Base-by-base conservation (phyloP, 2,329 filamentous ascomycete species). In the Claviceps africana region DNA sequence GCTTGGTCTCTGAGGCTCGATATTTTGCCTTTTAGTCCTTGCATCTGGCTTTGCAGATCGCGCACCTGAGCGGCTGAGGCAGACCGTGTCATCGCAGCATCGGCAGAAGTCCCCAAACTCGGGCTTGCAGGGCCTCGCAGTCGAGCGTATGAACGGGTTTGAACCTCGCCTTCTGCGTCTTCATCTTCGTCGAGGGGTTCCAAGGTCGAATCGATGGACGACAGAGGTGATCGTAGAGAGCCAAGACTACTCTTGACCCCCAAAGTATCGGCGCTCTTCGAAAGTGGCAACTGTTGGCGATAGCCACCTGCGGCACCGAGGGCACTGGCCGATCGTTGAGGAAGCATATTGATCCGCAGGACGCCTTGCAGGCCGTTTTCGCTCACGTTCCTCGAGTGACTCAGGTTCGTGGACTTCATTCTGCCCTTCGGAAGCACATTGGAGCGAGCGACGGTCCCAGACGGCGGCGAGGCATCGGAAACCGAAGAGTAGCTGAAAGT, bases 21-120 rank as follows among this genome's bases (percentile, higher is more conserved):
- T 37, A 95, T 89, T 61, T 88, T 88, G 54, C 86, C 87, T 62
- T 89, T 90, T 47, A 95, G 73, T 51, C 86, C 88, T 52, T 85
- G 82, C 78, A 95, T 87, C 64, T 95, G 88, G 57, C 88, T 84
- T 55, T 88, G 87, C 44, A 95, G 72, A 50, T 79, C 78, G 9
- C 83, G 81, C 62, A 87, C 81, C 61, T 86, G 83, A 15, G 83
- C 76, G n/a, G 81, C 81, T 1, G 88, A 91, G 15, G 81, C 75
- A 2, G 86, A 83, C 19, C 86, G 77, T 28, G 77, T 77, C 9
- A 84, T 67, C 1, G 73, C 74, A 44, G 72, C 69, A 10, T 73
- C 71, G n/a, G 62, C 60, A 37, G 61, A 69, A 1, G 65, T 60
- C 49, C 73, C 69, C 48, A 69, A 70, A 0, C 69, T 70, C 1